phyloP scores from a whole-genome alignment of 73 alveolate genomes.

The Paramecium octaurelia region DNA sequence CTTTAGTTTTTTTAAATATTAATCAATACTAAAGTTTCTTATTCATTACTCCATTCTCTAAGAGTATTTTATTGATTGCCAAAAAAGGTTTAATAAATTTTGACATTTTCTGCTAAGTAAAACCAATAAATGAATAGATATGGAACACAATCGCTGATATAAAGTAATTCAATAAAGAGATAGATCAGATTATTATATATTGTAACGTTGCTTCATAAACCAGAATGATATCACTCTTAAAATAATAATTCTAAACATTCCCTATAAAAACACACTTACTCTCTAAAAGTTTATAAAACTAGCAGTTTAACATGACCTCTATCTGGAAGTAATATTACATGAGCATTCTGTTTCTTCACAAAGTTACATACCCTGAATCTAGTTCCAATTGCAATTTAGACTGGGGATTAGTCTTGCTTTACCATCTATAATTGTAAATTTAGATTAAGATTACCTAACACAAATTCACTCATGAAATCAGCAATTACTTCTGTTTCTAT shows the following conservation, averaged over 20 bases:
- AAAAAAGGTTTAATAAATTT: slow-evolving; percentile 66
- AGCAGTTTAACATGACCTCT: slow-evolving; percentile 75
- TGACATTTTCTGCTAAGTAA: slow-evolving; percentile 78
- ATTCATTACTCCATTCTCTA: slow-evolving; percentile 96
- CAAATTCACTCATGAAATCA: slow-evolving; percentile 81
- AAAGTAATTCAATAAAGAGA: slow-evolving; percentile 61
- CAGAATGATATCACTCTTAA: not conserved
- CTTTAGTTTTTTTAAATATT: no score
- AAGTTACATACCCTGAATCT: slow-evolving; percentile 89
- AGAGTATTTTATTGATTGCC: slow-evolving; percentile 84
- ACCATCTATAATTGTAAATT: slow-evolving; percentile 71
- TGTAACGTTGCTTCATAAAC: slow-evolving; percentile 76
- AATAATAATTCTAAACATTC: slow-evolving; percentile 70
- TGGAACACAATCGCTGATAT: slow-evolving; percentile 71
- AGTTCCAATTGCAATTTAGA: slow-evolving; percentile 90
- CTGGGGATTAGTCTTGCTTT: slow-evolving; percentile 67
- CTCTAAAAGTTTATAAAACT: slow-evolving; percentile 64
- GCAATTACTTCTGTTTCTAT: slow-evolving; percentile 85
- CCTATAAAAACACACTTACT: slow-evolving; percentile 77
- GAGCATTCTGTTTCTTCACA: slow-evolving; percentile 77
- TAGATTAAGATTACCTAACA: slow-evolving; percentile 69
- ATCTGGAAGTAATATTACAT: slow-evolving; percentile 93
- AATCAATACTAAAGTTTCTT: slow-evolving; percentile 74
- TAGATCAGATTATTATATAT: slow-evolving; percentile 75
- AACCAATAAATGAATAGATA: slow-evolving; percentile 87